These are phyloP conservation scores for Hawksworthiomyces lignivorus DNA, from an alignment of 2,329 filamentous ascomycete genomes.

Conservation along the genomic window DNA sequence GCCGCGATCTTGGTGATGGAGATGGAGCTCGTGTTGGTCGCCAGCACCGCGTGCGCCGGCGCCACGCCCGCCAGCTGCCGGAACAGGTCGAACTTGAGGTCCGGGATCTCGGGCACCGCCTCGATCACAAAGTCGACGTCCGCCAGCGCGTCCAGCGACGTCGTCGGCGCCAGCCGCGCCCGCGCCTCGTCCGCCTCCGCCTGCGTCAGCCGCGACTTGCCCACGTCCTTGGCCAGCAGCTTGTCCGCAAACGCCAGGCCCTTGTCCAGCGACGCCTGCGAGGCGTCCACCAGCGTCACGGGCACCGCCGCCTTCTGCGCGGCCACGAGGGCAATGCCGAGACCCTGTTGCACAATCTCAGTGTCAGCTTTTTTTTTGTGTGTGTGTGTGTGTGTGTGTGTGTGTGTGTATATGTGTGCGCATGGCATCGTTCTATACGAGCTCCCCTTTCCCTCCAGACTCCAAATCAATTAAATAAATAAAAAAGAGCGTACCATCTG, in stretches of 20 bases:
- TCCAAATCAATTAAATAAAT: too few relatives aligned
- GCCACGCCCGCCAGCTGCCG: conserved; percentile 72
- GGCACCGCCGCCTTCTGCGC: conserved; percentile 76
- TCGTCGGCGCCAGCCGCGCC: conserved; percentile 60
- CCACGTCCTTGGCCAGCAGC: conserved; percentile 84
- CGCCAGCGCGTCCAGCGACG: conserved; percentile 67
- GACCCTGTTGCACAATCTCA: conserved; percentile 49
- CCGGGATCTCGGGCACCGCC: conserved; percentile 85
- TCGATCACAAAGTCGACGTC: conserved; percentile 96
- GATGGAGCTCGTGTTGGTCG: conserved; percentile 98
- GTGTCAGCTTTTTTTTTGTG: conserved; percentile 7
- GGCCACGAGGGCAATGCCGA: conserved; percentile 92
- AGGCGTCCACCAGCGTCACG: conserved; percentile 79
- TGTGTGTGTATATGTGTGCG: too few relatives aligned
- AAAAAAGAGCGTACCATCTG: conserved; percentile 83
- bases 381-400: too few relatives aligned
- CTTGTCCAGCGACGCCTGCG: conserved; percentile 78
- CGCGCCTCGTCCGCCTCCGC: conserved; percentile 69
- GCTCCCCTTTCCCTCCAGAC: too few relatives aligned
- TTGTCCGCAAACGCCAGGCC: conserved; percentile 90
- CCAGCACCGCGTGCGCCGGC: conserved; percentile 77
- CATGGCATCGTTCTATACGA: too few relatives aligned
- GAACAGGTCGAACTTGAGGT: conserved; percentile 86
- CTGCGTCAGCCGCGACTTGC: conserved; percentile 77
- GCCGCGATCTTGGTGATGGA: conserved; percentile 95